Conservation (phyloP, 768 basidiomycete genomes). For the Mycena crocata region DNA sequence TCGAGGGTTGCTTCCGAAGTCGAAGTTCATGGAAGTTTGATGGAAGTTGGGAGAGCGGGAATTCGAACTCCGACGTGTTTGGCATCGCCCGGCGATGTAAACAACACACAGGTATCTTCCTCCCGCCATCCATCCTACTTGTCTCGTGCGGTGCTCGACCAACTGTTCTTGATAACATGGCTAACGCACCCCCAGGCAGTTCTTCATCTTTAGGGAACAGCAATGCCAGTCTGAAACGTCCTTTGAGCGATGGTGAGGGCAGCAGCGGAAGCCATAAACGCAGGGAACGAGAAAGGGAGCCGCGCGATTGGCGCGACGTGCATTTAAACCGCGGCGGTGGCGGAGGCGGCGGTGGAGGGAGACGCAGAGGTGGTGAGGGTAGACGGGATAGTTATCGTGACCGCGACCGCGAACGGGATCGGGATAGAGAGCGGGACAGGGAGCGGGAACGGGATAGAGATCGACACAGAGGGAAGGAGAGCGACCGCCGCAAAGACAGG, state of each 20-base stretch:
- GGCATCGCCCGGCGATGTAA: neutral
- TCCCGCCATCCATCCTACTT: constrained; percentile 40
- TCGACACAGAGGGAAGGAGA: constrained; percentile 37
- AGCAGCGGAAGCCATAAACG: constrained; percentile 63
- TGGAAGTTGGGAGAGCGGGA: no score
- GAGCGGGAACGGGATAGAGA: constrained; percentile 3
- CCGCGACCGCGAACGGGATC: constrained; percentile 26
- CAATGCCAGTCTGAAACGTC: constrained; percentile 66
- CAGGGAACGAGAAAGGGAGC: constrained; percentile 54
- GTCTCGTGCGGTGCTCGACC: constrained; percentile 88
- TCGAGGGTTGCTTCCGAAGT: no score
- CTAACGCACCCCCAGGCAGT: constrained; percentile 84
- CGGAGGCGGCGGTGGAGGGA: constrained; percentile 50
- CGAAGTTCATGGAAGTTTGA: no score
- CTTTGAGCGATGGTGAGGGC: constrained; percentile 68
- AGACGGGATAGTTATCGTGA: constrained; percentile 38
- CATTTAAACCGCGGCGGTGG: constrained; percentile 61
- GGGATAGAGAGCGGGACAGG: constrained; percentile 12
- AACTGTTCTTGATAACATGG: constrained; percentile 67
- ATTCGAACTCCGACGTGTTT: constrained; percentile 15
- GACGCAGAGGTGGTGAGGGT: constrained; percentile 43
- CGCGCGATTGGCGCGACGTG: constrained; percentile 78
- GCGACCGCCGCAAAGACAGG: constrained; percentile 40
- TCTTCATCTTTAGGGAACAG: constrained; percentile 29
- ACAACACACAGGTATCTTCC: constrained; percentile 27